Conservation (phyloP, 495 filamentous ascomycete species). For the Viridothelium virens region DNA sequence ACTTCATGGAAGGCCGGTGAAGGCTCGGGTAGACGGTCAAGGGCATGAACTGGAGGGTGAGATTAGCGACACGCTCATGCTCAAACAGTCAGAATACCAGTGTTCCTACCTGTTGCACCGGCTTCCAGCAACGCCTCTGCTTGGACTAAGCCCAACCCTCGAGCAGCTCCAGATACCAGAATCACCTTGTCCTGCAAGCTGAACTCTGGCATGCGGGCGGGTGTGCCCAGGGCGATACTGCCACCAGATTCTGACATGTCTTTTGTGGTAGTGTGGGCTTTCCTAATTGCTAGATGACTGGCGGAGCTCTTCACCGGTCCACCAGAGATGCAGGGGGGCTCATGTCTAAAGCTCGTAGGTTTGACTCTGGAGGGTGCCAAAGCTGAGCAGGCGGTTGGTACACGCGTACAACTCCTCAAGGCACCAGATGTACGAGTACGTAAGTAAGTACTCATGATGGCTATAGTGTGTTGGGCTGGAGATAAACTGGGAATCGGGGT, state of each 20-base stretch:
- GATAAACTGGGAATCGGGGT: not conserved
- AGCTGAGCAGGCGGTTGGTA: not conserved
- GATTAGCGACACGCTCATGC: slow-evolving; percentile 13
- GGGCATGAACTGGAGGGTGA: slow-evolving; percentile 47
- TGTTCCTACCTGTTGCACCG: slow-evolving; percentile 49
- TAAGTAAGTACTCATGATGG: not conserved
- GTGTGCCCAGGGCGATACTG: slow-evolving; percentile 19
- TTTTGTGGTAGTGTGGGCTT: not conserved
- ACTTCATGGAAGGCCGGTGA: slow-evolving; percentile 54
- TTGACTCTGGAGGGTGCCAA: not conserved
- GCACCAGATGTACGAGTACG: not conserved
- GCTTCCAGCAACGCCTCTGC: slow-evolving; percentile 75
- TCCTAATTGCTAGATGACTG: not conserved
- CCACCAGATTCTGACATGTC: not conserved
- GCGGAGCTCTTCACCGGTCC: not conserved
- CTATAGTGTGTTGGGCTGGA: not conserved
- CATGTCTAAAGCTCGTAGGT: not conserved
- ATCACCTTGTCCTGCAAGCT: slow-evolving; percentile 69
- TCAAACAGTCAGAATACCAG: slow-evolving; percentile 27
- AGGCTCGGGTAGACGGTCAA: slow-evolving; percentile 48
- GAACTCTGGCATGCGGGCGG: slow-evolving; percentile 60
- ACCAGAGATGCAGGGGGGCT: not conserved
- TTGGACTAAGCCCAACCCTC: slow-evolving; percentile 71
- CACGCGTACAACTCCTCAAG: not conserved
- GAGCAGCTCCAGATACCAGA: slow-evolving; percentile 68